Percentiles rank a stretch among this genome's conserved stretches.
Evolutionary conservation across 331 rosid genomes (phyloP).

Genomic region (Malus hybrid): DNA sequence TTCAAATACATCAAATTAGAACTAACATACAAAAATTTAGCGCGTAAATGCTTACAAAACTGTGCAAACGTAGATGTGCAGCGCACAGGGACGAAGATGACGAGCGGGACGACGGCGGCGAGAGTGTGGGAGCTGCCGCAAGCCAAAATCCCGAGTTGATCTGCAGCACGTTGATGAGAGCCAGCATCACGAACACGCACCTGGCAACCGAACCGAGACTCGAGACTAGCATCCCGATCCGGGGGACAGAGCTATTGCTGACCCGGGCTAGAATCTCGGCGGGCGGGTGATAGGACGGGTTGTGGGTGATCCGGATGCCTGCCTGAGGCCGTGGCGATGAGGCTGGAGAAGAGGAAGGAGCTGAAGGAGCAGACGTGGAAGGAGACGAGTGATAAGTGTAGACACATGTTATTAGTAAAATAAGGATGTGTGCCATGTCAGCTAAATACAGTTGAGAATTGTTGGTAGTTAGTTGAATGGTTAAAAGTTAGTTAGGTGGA

Average conservation of each 20-base stretch:
- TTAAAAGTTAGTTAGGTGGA: too few species aligned
- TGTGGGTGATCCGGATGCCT: conserved; percentile 61
- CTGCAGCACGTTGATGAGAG: conserved; percentile 68
- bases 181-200: conserved; percentile 64
- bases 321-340: conserved; percentile 78
- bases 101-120: conserved; percentile 67
- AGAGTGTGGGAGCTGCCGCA: conserved; percentile 49
- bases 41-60: conserved; percentile 63
- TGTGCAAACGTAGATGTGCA: conserved; percentile 37
- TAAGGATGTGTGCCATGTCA: too few species aligned
- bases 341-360: conserved; percentile 97
- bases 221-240: conserved; percentile 75
- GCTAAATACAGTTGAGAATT: too few species aligned
- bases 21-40: not conserved
- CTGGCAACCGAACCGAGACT: conserved; percentile 61
- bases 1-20: not conserved
- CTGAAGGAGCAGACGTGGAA: conserved; percentile 96
- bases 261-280: conserved; percentile 45
- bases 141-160: conserved; percentile 76
- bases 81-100: conserved; percentile 60
- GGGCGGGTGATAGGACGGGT: conserved; percentile 35
- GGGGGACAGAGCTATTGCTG: conserved; percentile 37
- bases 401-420: too few species aligned
- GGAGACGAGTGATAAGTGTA: conserved; percentile 18
- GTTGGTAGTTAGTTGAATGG: too few species aligned